phyloP scores from a whole-genome alignment of 495 filamentous ascomycete genomes.

The Penicillium salamii region DNA sequence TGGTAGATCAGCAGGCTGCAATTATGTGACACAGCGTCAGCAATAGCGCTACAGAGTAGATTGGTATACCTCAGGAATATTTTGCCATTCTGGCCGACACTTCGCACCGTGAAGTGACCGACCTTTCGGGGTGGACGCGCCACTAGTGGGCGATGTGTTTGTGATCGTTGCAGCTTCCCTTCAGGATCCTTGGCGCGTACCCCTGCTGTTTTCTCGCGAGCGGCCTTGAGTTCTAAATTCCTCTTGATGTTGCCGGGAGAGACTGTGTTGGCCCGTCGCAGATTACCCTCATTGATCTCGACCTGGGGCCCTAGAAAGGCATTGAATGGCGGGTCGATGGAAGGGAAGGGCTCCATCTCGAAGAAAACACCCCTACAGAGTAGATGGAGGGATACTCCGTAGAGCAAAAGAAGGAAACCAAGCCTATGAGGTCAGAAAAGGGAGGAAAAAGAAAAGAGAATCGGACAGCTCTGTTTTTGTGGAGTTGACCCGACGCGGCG shows the following conservation, averaged over 20 bases:
- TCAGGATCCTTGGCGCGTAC: slow-evolving; percentile 48
- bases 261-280: slow-evolving; percentile 46
- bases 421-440: neutral
- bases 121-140: slow-evolving; percentile 47
- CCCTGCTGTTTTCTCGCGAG: slow-evolving; percentile 33
- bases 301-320: slow-evolving; percentile 14
- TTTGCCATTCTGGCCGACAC: slow-evolving; percentile 88
- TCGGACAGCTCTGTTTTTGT: slow-evolving; percentile 21
- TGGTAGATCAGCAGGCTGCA: slow-evolving; percentile 20
- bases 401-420: neutral
- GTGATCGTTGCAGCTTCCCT: slow-evolving; percentile 39
- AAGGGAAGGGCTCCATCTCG: slow-evolving; percentile 24
- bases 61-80: slow-evolving; percentile 84
- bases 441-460: neutral
- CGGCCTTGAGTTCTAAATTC: slow-evolving; percentile 30
- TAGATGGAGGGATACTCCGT: slow-evolving; percentile 12
- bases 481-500: slow-evolving; percentile 28
- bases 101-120: slow-evolving; percentile 87
- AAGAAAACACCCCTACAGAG: too few species aligned
- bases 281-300: slow-evolving; percentile 20
- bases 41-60: slow-evolving; percentile 14
- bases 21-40: slow-evolving; percentile 19
- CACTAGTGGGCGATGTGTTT: slow-evolving; percentile 33
- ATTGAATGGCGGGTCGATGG: slow-evolving; percentile 16
- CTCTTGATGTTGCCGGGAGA: slow-evolving; percentile 34